These are phyloP conservation scores for Candida pseudoviswanathii DNA, from an alignment of 1,139 yeast species.

Conservation along the genomic window DNA sequence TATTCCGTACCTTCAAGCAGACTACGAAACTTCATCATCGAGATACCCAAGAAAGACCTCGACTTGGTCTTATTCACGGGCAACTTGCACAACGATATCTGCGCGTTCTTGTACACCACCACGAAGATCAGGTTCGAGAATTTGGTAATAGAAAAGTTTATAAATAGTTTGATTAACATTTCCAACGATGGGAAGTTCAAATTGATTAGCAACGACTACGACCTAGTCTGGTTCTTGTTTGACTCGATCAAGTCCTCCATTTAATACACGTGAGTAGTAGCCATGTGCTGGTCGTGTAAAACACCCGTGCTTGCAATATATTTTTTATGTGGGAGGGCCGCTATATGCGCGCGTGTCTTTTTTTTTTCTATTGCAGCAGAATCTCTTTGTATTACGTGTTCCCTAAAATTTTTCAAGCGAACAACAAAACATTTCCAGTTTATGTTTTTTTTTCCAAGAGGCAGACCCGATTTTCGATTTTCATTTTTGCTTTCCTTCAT, in stretches of 20 bases:
- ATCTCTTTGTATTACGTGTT: slow-evolving; percentile 9
- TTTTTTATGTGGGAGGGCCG: no score
- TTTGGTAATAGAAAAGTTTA: slow-evolving; percentile 23
- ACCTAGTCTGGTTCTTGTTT: slow-evolving; percentile 14
- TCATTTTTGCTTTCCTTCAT: not conserved
- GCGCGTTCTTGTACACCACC: slow-evolving; percentile 20
- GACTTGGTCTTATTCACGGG: slow-evolving; percentile 11
- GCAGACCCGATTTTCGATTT: not conserved
- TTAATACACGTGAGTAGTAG: not conserved
- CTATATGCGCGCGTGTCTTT: slow-evolving; percentile 3
- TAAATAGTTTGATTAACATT: slow-evolving; percentile 20
- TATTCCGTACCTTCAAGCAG: slow-evolving; percentile 15
- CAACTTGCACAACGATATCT: slow-evolving; percentile 13
- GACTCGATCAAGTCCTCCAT: slow-evolving; percentile 9
- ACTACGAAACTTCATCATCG: slow-evolving; percentile 25
- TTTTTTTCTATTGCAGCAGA: not conserved
- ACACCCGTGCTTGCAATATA: no score
- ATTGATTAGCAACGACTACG: slow-evolving; percentile 9
- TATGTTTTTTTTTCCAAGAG: not conserved
- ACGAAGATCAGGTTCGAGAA: slow-evolving; percentile 25
- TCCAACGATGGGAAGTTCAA: slow-evolving; percentile 16
- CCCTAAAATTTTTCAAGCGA: slow-evolving; percentile 6
- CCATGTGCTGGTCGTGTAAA: no score
- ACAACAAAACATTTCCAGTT: slow-evolving; percentile 1
- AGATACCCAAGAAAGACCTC: slow-evolving; percentile 26